Percentiles rank a stretch among this genome's conserved stretches.
Evolutionary conservation across 805 yeast species (phyloP).

Genomic region (Yarrowia bubula): DNA sequence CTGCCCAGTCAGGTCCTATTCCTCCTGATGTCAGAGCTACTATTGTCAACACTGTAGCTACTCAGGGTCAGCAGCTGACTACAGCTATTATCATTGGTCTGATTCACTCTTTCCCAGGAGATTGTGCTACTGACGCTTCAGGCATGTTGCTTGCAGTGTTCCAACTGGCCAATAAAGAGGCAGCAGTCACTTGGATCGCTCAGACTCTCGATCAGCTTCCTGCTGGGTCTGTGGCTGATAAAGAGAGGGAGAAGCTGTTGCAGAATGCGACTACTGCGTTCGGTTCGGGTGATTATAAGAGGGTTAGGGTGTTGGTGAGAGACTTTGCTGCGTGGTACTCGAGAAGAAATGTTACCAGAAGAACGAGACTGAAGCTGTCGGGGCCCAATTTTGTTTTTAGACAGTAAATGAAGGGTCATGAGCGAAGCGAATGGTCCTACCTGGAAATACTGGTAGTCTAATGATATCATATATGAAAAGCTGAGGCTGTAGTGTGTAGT

Average conservation of each 20-base stretch:
- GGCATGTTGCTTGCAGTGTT: conserved; percentile 67
- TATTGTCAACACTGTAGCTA: conserved; percentile 49
- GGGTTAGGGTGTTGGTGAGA: conserved; percentile 66
- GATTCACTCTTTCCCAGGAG: conserved; percentile 66
- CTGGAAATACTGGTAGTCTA: no score
- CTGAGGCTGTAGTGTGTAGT: no score
- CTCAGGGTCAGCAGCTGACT: conserved; percentile 58
- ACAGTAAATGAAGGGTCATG: no score
- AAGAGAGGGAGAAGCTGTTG: conserved; percentile 65
- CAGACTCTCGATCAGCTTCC: conserved; percentile 58
- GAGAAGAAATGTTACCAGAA: conserved; percentile 59
- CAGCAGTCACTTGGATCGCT: conserved; percentile 63
- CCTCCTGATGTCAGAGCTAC: conserved; percentile 55
- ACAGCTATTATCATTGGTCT: conserved; percentile 60
- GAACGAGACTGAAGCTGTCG: conserved; percentile 15
- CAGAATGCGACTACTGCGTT: conserved; percentile 33
- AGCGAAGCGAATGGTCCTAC: background rate
- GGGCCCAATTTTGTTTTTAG: conserved; percentile 15
- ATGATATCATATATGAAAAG: no score
- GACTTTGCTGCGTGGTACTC: conserved; percentile 83
- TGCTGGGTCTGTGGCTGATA: conserved; percentile 56
- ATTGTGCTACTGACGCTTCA: conserved; percentile 68
- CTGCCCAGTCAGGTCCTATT: conserved; percentile 51
- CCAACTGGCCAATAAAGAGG: conserved; percentile 42
- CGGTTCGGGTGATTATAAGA: conserved; percentile 65